Evolutionary conservation across 78 protist genomes (phyloP), one percentile per base, ranked within the genome.

Genomic region (Bigelowiella natans): DNA sequence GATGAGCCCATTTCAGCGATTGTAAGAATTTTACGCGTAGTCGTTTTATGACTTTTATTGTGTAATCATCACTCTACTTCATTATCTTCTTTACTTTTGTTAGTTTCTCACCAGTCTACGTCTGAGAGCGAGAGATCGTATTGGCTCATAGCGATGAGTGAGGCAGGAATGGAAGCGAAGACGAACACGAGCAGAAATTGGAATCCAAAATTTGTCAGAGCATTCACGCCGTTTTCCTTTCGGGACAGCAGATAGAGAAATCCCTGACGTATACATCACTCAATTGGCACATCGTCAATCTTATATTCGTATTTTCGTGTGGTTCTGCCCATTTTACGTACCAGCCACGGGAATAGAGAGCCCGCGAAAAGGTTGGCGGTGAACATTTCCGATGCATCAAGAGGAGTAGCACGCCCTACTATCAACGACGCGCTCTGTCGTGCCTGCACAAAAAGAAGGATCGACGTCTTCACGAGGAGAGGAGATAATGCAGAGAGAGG

Each of bases 41-140:
- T n/a, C n/a, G n/a, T n/a, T n/a, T n/a, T n/a, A n/a, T n/a, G n/a
- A n/a, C n/a, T n/a, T n/a, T n/a, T n/a, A n/a, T n/a, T n/a, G n/a
- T n/a, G n/a, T n/a, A n/a, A n/a, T n/a, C n/a, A n/a, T n/a, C n/a
- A n/a, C n/a, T n/a, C n/a, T n/a, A n/a, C n/a, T n/a, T n/a, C n/a
- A n/a, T n/a, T n/a, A n/a, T n/a, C n/a, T n/a, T n/a, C n/a, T n/a
- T n/a, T n/a, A n/a, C n/a, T n/a, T n/a, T n/a, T n/a, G n/a, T n/a
- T n/a, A n/a, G n/a, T n/a, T n/a, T n/a, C n/a, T n/a, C n/a, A n/a
- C 92, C 92, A 90, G 38, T 90, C 92, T 0, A 73, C 89, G 30
- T 90, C 92, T 0, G 92, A 85, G 1, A 90, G 92, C 30, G 89
- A 51, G 38, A 51, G 86, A 26, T 73, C 89, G 85, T 73, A 90